Evolutionary conservation across 2,329 filamentous ascomycete genomes (phyloP).

Genomic region (Aspergillus hortae): DNA sequence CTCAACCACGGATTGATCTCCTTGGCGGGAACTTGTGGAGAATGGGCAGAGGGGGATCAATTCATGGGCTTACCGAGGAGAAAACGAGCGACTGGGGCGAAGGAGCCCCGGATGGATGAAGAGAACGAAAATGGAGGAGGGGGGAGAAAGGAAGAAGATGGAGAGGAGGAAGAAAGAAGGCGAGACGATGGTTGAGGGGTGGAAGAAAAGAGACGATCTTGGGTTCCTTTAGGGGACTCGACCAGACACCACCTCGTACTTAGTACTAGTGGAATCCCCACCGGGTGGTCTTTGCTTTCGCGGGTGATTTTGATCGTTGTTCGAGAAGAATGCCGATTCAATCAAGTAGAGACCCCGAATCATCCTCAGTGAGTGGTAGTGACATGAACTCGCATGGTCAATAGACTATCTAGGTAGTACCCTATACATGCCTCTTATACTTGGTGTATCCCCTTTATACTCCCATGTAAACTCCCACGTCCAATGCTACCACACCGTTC

Average conservation of each 20-base stretch:
- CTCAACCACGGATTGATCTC: constrained; percentile 18
- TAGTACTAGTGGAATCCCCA: no score
- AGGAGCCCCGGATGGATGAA: not conserved
- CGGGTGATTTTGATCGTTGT: no score
- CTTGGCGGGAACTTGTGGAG: constrained; percentile 29
- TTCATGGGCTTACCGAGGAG: not conserved
- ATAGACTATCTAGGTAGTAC: no score
- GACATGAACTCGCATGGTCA: no score
- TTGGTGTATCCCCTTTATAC: no score
- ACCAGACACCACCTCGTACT: not conserved
- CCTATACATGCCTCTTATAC: no score
- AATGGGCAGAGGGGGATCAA: constrained; percentile 8
- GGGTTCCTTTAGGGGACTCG: not conserved
- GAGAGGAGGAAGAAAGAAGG: constrained; percentile 3
- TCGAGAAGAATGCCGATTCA: no score
- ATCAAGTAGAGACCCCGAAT: no score
- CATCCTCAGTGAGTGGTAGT: no score
- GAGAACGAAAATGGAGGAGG: constrained; percentile 13
- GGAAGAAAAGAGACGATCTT: not conserved
- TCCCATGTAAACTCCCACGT: no score
- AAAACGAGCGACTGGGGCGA: not conserved
- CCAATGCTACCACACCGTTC: no score
- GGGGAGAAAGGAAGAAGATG: constrained; percentile 9
- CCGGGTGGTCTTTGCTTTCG: no score
- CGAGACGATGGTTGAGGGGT: not conserved